Evolutionary conservation across 495 filamentous ascomycete genomes (phyloP), one percentile per base, ranked within the genome.

Genomic region (Xylaria curta): DNA sequence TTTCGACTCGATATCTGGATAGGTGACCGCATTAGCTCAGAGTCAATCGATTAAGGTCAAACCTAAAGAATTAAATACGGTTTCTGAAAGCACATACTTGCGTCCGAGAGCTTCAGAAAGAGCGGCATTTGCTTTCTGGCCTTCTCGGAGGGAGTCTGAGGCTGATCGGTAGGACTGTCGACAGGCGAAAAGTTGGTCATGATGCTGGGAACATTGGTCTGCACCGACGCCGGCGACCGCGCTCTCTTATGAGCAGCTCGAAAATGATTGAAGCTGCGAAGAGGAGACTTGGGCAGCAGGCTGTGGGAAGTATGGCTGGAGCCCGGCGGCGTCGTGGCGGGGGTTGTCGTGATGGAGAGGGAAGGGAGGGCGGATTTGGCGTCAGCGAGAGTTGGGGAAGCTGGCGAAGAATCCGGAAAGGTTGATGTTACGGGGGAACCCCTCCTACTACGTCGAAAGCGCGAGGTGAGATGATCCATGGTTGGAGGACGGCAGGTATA

Each of bases 1-100:
- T 75, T 88, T 90, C 72, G 71, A 66, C 24, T 81, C 78, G 73
- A 88, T 84, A 26, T 84, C 86, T 88, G 73, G 17, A n/a, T 12
- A 68, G 60, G 17, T 4, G 33, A 26, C 5, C 13, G 4, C 12
- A 19, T 60, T 56, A 72, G 72, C 62, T 17, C 15, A 10, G 58
- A 17, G 64, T 78, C 72, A 74, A 76, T 64, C 10, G 76, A 68
- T 58, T 73, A 74, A 31, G 26, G 5, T 38, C 33, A 21, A 70
- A 75, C 66, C 36, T 28, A 62, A 40, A 6, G 53, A 70, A 33
- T 19, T n/a, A 17, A 15, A 46, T 38, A 51, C 5, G 12, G 54
- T 79, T 42, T 74, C 17, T n/a, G 7, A 40, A n/a, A 28, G 24
- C 61, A 69, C 68, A 53, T 69, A 83, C 83, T 80, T 60, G 74